Evolutionary conservation across 306 rosid species (phyloP), one percentile per base, ranked within the genome.

Genomic region (Rosa rugosa): DNA sequence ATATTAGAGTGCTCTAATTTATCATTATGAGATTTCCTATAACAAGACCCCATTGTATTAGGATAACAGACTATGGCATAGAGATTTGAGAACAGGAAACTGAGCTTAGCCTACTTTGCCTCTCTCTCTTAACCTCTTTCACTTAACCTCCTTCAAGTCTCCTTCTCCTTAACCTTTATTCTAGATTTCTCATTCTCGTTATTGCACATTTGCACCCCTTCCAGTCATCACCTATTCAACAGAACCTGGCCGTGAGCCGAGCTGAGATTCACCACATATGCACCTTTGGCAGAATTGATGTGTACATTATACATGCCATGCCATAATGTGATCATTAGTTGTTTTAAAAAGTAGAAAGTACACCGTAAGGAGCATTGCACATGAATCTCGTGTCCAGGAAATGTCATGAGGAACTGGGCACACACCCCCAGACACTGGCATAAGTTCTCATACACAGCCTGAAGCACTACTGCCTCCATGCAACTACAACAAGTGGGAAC

Each of bases 161-260:
- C 47, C 25, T 40, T n/a, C 44, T 60, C 40, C 23, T 54, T 11
- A 40, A 22, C 38, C 53, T n/a, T 11, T 41, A 23, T 23, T 41
- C 68, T 23, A 8, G 16, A 40, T 41, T 56, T 56, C 10, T 13
- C 77, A 40, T 59, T 56, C 22, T 16, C 31, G 4, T 42, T 31
- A 40, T 6, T 73, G 68, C 5, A 63, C 10, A 31, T 40, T 74
- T 22, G 50, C 36, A 56, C 45, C 41, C 53, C 36, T 72, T 49
- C 8, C 53, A 40, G 66, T 62, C 77, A 73, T 22, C 51, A 40
- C 13, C 13, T 54, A 73, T 36, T 38, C 66, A 53, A 73, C 38
- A 5, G n/a, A 73, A 22, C 13, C 67, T 62, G 40, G 38, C 38
- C 51, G 40, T 40, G 47, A 38, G 47, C 49, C 47, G 18, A 56